A percentile compares a stretch with the other conserved stretches of the same genome.
Conservation (phyloP, 345 rosid species). For the Laguncularia racemosa region DNA sequence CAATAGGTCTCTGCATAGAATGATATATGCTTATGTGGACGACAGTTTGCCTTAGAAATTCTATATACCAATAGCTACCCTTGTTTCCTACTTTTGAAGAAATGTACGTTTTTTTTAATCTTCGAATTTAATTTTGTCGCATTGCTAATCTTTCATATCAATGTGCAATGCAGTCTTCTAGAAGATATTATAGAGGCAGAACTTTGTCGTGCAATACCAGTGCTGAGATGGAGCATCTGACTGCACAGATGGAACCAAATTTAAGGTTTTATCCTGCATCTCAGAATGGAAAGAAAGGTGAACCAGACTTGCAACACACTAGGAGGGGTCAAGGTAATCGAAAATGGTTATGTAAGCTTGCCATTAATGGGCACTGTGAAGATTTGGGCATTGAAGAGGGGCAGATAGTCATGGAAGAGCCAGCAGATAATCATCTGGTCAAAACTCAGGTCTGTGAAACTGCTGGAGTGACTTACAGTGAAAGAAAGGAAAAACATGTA, state of each 20-base stretch:
- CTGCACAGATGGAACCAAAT: constrained; percentile 6
- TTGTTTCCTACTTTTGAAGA: neutral
- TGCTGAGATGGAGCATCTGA: constrained; percentile 10
- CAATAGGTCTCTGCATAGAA: too few species aligned
- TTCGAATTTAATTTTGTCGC: constrained; percentile 2
- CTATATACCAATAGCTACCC: neutral
- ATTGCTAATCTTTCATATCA: constrained; percentile 17
- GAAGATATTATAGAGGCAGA: constrained; percentile 14
- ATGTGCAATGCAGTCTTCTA: constrained; percentile 25
- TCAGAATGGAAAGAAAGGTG: constrained; percentile 8
- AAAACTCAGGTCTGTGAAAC: constrained; percentile 13
- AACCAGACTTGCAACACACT: constrained; percentile 5
- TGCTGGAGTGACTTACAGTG: constrained; percentile 3
- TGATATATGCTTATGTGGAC: too few species aligned
- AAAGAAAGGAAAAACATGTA: constrained; percentile 4
- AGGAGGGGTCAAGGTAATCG: constrained; percentile 6
- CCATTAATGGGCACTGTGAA: constrained; percentile 7
- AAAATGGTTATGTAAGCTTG: constrained; percentile 17
- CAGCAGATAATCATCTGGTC: constrained; percentile 4
- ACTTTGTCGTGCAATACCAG: constrained; percentile 12
- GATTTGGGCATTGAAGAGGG: constrained; percentile 48
- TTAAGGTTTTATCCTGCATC: neutral
- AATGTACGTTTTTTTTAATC: constrained; percentile 1
- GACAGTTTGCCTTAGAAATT: too few species aligned
- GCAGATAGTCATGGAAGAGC: constrained; percentile 38